Evolutionary conservation across 2,329 filamentous ascomycete genomes (phyloP).

Genomic region (Nemania sp.): DNA sequence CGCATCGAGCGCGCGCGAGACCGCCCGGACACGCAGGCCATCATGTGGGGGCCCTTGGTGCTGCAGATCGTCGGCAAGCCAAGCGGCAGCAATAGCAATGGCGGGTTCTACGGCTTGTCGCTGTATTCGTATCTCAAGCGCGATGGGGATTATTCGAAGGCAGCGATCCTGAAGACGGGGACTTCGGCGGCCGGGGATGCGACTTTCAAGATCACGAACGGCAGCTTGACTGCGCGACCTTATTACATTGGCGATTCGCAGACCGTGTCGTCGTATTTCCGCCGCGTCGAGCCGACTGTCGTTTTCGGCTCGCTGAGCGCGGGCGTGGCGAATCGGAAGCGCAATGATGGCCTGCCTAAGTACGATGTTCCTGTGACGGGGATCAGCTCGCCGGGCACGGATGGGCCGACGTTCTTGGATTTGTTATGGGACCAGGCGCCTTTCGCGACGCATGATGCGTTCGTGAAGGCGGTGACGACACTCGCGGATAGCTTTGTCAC

Average conservation of each 20-base stretch:
- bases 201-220: constrained; percentile 29
- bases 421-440: constrained; percentile 39
- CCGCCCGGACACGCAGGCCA: constrained; percentile 39
- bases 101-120: constrained; percentile 35
- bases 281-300: constrained; percentile 36
- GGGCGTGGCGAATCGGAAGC: constrained; percentile 37
- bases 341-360: constrained; percentile 36
- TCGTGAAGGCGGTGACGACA: constrained; percentile 31
- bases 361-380: constrained; percentile 40
- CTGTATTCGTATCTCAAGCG: constrained; percentile 39
- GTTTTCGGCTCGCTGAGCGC: constrained; percentile 36
- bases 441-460: constrained; percentile 33
- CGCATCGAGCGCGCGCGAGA: constrained; percentile 38
- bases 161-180: constrained; percentile 30
- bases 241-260: constrained; percentile 39
- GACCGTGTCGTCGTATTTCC: constrained; percentile 39
- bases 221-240: constrained; percentile 32
- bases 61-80: constrained; percentile 38
- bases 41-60: constrained; percentile 39
- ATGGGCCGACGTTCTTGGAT: constrained; percentile 41
- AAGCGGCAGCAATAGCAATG: constrained; percentile 20
- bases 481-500: constrained; percentile 32
- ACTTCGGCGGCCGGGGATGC: constrained; percentile 32
- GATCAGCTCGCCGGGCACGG: constrained; percentile 35
- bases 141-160: constrained; percentile 37